Evolutionary conservation across 2,329 filamentous ascomycete species (phyloP).

Genomic region (Penicillium capsulatum): DNA sequence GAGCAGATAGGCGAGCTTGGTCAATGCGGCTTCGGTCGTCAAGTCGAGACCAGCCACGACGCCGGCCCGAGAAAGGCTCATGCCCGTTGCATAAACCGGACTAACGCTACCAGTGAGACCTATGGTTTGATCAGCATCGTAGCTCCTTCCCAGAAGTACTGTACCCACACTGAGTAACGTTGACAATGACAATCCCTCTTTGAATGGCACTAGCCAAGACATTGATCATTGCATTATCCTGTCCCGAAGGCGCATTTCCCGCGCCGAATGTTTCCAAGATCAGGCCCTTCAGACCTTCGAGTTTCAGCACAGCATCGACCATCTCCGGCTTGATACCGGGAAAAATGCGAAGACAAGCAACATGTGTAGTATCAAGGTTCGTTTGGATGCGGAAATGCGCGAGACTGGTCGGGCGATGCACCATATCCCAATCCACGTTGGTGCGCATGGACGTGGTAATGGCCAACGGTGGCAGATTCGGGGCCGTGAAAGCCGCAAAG

Average conservation of each 20-base stretch:
- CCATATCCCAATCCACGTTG: slow-evolving; percentile 73
- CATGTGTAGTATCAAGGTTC: slow-evolving; percentile 78
- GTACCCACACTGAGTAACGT: slow-evolving; percentile 78
- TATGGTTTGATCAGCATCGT: slow-evolving; percentile 17
- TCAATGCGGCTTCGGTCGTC: slow-evolving; percentile 84
- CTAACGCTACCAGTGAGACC: slow-evolving; percentile 65
- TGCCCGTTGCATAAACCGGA: slow-evolving; percentile 72
- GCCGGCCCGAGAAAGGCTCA: slow-evolving; percentile 73
- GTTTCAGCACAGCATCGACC: slow-evolving; percentile 75
- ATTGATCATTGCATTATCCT: slow-evolving; percentile 72
- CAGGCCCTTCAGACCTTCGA: slow-evolving; percentile 73
- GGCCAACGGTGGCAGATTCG: slow-evolving; percentile 79
- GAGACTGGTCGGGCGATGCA: slow-evolving; percentile 69
- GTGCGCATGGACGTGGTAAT: slow-evolving; percentile 76
- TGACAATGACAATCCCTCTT: slow-evolving; percentile 80
- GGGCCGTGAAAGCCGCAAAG: slow-evolving; percentile 82
- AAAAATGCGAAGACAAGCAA: slow-evolving; percentile 84
- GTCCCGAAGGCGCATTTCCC: slow-evolving; percentile 80
- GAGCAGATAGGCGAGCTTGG: slow-evolving; percentile 83
- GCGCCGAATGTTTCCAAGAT: slow-evolving; percentile 91
- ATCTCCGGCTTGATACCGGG: slow-evolving; percentile 91
- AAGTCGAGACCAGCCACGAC: slow-evolving; percentile 87
- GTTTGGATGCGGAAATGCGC: slow-evolving; percentile 70
- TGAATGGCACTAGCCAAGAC: slow-evolving; percentile 73
- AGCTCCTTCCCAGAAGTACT: no score